phyloP scores from a whole-genome alignment of 495 filamentous ascomycete genomes.

The Penicillium subrubescens region DNA sequence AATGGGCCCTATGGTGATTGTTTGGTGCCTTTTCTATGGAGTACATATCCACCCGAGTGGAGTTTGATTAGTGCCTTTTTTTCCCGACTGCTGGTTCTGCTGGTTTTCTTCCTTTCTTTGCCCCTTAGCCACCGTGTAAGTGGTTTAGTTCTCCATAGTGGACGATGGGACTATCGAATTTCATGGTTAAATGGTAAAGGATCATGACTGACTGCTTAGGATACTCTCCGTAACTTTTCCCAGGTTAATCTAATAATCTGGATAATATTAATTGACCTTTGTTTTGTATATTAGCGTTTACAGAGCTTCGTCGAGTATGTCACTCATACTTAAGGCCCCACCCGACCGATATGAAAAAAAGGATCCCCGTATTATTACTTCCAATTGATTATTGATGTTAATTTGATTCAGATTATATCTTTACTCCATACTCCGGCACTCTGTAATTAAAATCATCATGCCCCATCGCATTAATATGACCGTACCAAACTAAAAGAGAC shows the following conservation, averaged over 20 bases:
- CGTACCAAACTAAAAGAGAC: neutral
- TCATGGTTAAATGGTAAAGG: neutral
- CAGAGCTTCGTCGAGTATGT: neutral
- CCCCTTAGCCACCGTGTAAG: neutral
- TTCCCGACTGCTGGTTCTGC: neutral
- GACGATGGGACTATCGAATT: neutral
- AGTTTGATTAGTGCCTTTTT: neutral
- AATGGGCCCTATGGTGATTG: neutral
- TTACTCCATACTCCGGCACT: neutral
- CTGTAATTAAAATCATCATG: neutral
- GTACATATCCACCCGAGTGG: neutral
- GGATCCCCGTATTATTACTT: neutral
- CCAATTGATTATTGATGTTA: neutral
- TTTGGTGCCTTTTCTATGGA: neutral
- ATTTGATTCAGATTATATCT: too few relatives aligned
- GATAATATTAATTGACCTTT: neutral
- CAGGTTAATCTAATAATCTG: neutral
- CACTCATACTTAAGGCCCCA: neutral
- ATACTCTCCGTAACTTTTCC: neutral
- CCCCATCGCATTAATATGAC: conserved; percentile 4
- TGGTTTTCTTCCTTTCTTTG: neutral
- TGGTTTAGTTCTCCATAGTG: neutral
- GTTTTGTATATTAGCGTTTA: neutral
- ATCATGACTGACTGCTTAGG: neutral
- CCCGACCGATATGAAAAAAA: neutral